Evolutionary conservation across 257 asterid genomes (phyloP).

Genomic region (Nyctanthes arbortristis): DNA sequence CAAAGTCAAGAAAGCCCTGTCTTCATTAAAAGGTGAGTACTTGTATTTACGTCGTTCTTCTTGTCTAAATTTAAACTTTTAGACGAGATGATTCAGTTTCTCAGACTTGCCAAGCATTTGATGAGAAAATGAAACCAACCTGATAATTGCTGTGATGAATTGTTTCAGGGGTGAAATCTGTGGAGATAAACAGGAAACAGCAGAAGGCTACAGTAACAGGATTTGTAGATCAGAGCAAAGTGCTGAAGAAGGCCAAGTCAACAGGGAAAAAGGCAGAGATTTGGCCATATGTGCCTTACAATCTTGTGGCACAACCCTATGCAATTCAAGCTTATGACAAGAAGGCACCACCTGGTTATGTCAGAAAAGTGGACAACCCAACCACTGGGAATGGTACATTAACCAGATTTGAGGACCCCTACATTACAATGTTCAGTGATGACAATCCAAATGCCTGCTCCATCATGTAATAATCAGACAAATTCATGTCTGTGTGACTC

Average conservation of each 20-base stretch:
- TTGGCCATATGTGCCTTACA: conserved; percentile 90
- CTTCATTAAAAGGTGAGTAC: conserved; percentile 64
- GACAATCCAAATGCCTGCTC: conserved; percentile 90
- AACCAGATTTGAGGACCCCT: conserved; percentile 62
- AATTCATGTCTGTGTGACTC: neutral
- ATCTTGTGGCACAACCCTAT: conserved; percentile 86
- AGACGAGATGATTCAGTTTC: too few species aligned
- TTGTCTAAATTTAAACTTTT: neutral
- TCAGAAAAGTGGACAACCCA: conserved; percentile 55
- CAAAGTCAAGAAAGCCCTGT: conserved; percentile 75
- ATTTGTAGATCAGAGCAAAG: conserved; percentile 63
- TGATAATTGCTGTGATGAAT: neutral
- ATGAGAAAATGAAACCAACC: neutral
- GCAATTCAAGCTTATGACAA: conserved; percentile 73
- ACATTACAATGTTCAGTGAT: conserved; percentile 71
- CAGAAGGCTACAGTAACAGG: conserved; percentile 89
- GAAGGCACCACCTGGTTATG: conserved; percentile 87
- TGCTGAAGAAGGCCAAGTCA: conserved; percentile 70
- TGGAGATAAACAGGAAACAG: conserved; percentile 76
- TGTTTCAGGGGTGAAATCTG: conserved; percentile 64
- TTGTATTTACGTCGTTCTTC: neutral
- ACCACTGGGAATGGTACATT: conserved; percentile 23
- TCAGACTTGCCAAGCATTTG: neutral
- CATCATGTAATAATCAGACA: conserved; percentile 45
- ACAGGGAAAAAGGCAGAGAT: conserved; percentile 90